A percentile compares a stretch with the other conserved stretches of the same genome.
These are phyloP conservation scores for Hippophae tibetana DNA, from an alignment of 306 rosid species.

Conservation along the genomic window DNA sequence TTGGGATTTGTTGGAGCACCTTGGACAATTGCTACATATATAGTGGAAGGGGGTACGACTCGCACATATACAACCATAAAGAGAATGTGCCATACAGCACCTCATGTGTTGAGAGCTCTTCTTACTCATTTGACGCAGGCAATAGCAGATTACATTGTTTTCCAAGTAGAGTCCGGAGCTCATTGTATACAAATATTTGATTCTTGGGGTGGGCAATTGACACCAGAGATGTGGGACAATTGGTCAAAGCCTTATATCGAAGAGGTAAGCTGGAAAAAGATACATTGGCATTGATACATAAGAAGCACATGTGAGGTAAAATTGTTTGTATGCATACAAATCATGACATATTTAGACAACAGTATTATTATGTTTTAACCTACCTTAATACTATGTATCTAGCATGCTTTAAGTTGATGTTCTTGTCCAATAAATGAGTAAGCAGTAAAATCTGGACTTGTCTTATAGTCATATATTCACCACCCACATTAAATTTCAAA, in stretches of 20 bases:
- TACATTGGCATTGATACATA: too few relatives aligned
- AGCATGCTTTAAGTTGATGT: too few relatives aligned
- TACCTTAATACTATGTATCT: too few relatives aligned
- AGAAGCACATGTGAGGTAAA: too few relatives aligned
- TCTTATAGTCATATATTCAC: background rate
- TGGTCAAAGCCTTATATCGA: conserved; percentile 95
- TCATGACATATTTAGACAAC: too few relatives aligned
- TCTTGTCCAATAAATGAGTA: too few relatives aligned
- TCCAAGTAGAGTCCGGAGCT: conserved; percentile 90
- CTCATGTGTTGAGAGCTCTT: conserved; percentile 67
- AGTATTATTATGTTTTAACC: too few relatives aligned
- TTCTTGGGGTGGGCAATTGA: conserved; percentile 99
- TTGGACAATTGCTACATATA: conserved; percentile 94
- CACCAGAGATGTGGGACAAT: conserved; percentile 87
- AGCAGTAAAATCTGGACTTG: too few relatives aligned
- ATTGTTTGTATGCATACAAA: background rate
- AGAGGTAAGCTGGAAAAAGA: conserved; percentile 44
- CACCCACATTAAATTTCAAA: too few relatives aligned
- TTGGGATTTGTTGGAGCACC: conserved; percentile 99
- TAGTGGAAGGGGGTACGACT: conserved; percentile 94
- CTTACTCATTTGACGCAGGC: conserved; percentile 84
- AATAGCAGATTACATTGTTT: conserved; percentile 72
- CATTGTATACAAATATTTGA: conserved; percentile 96
- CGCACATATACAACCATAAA: conserved; percentile 79
- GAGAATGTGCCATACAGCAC: conserved; percentile 94